Evolutionary conservation across 768 basidiomycete genomes (phyloP).

Genomic region (Pleurotus djamor): DNA sequence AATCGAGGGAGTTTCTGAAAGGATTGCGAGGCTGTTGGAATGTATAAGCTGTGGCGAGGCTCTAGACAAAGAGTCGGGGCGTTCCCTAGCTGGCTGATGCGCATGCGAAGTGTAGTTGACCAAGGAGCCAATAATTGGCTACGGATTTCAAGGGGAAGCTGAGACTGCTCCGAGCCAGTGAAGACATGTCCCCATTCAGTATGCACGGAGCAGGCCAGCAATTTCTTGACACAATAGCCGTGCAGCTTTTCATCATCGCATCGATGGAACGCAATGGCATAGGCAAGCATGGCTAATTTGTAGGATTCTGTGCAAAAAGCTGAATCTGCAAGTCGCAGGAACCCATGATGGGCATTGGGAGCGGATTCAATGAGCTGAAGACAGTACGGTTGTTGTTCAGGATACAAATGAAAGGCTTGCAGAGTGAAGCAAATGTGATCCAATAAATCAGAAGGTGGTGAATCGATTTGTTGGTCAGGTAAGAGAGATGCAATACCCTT

Average conservation of each 20-base stretch:
- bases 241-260: conserved; percentile 31
- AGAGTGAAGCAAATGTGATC: conserved; percentile 49
- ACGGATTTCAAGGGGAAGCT: conserved; percentile 31
- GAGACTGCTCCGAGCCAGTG: conserved; percentile 35
- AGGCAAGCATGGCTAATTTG: conserved; percentile 58
- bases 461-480: conserved; percentile 25
- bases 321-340: conserved; percentile 48
- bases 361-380: conserved; percentile 24
- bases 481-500: conserved; percentile 47
- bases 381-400: conserved; percentile 29
- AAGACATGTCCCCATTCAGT: conserved; percentile 55
- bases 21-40: conserved; percentile 23
- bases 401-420: conserved; percentile 31
- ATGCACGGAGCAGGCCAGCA: conserved; percentile 38
- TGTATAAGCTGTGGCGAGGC: conserved; percentile 35
- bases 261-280: conserved; percentile 43
- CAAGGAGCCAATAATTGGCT: conserved; percentile 37
- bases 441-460: conserved; percentile 29
- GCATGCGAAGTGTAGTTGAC: conserved; percentile 29
- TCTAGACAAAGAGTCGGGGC: conserved; percentile 37
- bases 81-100: conserved; percentile 26
- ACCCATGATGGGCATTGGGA: conserved; percentile 40
- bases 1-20: conserved; percentile 50
- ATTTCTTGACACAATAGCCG: conserved; percentile 42
- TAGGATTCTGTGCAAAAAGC: conserved; percentile 25